Percentiles rank a stretch among this genome's conserved stretches.
Evolutionary conservation across 331 rosid genomes (phyloP).

Genomic region (Acacia pycnantha): DNA sequence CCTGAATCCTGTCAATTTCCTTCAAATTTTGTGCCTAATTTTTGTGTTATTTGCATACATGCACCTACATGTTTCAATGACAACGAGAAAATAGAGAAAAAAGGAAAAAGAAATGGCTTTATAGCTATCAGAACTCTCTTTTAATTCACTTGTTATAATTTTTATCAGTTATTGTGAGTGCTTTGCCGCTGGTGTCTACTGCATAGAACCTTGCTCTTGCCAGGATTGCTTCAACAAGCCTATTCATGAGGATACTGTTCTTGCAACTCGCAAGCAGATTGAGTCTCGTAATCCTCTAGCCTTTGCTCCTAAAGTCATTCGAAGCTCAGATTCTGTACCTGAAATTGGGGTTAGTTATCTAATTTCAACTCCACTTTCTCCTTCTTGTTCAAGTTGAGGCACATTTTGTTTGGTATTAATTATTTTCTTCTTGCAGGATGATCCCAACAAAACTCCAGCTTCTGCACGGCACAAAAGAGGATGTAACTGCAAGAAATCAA

Average conservation of each 20-base stretch:
- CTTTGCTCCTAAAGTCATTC: slow-evolving; percentile 88
- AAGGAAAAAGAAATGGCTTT: neutral
- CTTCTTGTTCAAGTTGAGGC: slow-evolving; percentile 9
- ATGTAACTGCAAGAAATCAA: slow-evolving; percentile 95
- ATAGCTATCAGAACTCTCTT: neutral
- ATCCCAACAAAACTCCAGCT: slow-evolving; percentile 78
- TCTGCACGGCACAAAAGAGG: slow-evolving; percentile 88
- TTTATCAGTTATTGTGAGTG: slow-evolving; percentile 81
- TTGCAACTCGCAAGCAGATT: slow-evolving; percentile 83
- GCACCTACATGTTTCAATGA: neutral
- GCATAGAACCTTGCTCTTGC: slow-evolving; percentile 80
- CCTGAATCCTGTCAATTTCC: slow-evolving; percentile 1
- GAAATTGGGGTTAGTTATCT: slow-evolving; percentile 64
- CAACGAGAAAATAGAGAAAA: neutral
- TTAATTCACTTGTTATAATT: neutral
- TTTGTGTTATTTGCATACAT: neutral
- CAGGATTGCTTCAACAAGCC: slow-evolving; percentile 83
- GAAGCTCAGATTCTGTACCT: slow-evolving; percentile 59
- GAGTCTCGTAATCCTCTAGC: slow-evolving; percentile 93
- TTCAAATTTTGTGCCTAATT: neutral
- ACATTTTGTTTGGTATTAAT: slow-evolving; percentile 18
- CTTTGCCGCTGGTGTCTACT: slow-evolving; percentile 91
- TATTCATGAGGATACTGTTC: slow-evolving; percentile 75
- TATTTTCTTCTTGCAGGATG: slow-evolving; percentile 56
- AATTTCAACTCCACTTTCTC: neutral